Percentiles rank a stretch among this genome's conserved stretches.
Evolutionary conservation across 257 asterid genomes (phyloP).

Genomic region (Lycium barbarum): DNA sequence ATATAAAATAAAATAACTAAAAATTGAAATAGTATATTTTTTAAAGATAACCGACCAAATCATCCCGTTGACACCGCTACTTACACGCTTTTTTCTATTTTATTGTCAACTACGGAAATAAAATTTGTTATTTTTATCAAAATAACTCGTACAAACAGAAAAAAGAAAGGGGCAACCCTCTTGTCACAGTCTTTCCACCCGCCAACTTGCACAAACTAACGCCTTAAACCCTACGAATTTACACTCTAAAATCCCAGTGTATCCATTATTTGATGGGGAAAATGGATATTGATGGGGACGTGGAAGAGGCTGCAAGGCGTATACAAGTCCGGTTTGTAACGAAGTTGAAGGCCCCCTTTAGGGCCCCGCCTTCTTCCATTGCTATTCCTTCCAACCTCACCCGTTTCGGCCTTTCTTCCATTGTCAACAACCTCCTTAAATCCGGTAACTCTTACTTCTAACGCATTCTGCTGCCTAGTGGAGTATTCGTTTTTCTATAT

Average conservation of each 20-base stretch:
- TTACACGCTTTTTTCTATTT: too few species aligned
- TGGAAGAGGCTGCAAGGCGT: slow-evolving; percentile 56
- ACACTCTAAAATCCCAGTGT: neutral
- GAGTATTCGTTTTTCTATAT: neutral
- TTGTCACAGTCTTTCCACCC: neutral
- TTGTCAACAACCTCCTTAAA: slow-evolving; percentile 72
- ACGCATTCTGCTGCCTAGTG: too few species aligned
- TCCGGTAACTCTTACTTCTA: slow-evolving; percentile 44
- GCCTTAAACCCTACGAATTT: slow-evolving; percentile 15
- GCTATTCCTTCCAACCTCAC: slow-evolving; percentile 80
- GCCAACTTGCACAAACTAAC: slow-evolving; percentile 7
- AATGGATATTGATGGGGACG: slow-evolving; percentile 60
- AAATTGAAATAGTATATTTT: too few species aligned
- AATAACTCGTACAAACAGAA: neutral
- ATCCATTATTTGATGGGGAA: neutral
- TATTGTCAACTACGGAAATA: too few species aligned
- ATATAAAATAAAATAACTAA: too few species aligned
- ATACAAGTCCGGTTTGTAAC: slow-evolving; percentile 82
- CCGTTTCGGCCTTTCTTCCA: slow-evolving; percentile 69
- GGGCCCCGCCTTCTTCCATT: slow-evolving; percentile 58
- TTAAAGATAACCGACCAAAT: too few species aligned
- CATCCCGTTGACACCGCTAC: too few species aligned
- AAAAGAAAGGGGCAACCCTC: neutral
- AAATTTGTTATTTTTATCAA: too few species aligned
- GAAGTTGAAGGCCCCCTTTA: slow-evolving; percentile 63